Percentiles rank a stretch among this genome's conserved stretches.
Conservation (phyloP, 2,329 filamentous ascomycete genomes). For the Fusarium neocosmosporiellum region DNA sequence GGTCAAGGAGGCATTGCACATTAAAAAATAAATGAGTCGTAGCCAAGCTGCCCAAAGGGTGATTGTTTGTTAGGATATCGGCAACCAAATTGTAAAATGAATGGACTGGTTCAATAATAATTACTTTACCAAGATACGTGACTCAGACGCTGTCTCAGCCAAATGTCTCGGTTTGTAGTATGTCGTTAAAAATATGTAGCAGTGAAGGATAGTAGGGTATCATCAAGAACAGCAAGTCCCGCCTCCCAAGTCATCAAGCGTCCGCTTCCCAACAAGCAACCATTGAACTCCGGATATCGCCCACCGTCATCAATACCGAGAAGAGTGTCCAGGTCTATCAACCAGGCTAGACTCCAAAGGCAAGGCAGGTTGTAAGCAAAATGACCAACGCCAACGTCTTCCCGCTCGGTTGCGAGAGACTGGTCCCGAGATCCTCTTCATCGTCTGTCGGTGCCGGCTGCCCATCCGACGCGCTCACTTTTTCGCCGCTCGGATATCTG, state of each 20-base stretch:
- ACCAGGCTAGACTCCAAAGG: constrained; percentile 13
- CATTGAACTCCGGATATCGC: constrained; percentile 10
- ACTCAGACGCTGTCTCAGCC: not conserved
- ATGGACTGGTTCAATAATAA: not conserved
- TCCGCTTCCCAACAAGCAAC: not conserved
- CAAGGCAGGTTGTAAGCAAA: constrained; percentile 23
- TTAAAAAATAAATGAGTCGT: constrained; percentile 29
- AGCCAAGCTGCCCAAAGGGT: not conserved
- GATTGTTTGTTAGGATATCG: not conserved
- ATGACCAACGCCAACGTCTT: constrained; percentile 23
- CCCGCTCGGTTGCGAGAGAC: constrained; percentile 4
- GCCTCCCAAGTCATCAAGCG: not conserved
- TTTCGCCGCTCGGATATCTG: constrained; percentile 57
- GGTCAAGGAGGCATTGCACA: constrained; percentile 42
- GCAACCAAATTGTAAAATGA: constrained; percentile 26
- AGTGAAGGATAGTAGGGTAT: constrained; percentile 34
- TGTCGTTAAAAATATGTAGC: not conserved
- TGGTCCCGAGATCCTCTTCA: constrained; percentile 16
- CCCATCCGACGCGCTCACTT: constrained; percentile 49
- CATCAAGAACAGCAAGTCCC: constrained; percentile 12
- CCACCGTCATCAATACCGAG: not conserved
- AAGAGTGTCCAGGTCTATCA: not conserved
- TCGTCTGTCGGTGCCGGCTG: not conserved
- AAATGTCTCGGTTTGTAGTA: not conserved
- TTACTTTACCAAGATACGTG: not conserved